phyloP scores from a whole-genome alignment of 352 stramenopile species.

The Phytophthora sojae region DNA sequence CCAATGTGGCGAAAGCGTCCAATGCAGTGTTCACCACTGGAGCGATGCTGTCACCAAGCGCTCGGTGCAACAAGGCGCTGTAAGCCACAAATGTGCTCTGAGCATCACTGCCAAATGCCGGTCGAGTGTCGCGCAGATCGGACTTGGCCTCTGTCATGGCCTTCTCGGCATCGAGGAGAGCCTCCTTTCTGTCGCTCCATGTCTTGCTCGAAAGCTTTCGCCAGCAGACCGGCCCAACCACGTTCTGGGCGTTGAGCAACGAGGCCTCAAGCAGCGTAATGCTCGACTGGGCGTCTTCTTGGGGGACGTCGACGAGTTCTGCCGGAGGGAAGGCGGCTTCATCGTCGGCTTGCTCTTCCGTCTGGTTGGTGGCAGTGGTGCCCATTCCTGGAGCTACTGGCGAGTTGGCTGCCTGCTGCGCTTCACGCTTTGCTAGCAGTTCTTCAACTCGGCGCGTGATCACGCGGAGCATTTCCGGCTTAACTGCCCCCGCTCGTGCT shows the following conservation, averaged over 20 bases:
- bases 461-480: slow-evolving; percentile 81
- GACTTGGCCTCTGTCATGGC: slow-evolving; percentile 73
- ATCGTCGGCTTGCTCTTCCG: slow-evolving; percentile 49
- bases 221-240: slow-evolving; percentile 75
- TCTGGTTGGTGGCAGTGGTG: slow-evolving; percentile 51
- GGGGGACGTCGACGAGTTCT: slow-evolving; percentile 39
- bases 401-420: slow-evolving; percentile 37
- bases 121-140: slow-evolving; percentile 72
- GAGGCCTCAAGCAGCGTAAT: slow-evolving; percentile 53
- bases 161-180: slow-evolving; percentile 79
- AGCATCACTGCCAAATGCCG: slow-evolving; percentile 63
- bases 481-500: slow-evolving; percentile 44
- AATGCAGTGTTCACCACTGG: slow-evolving; percentile 80
- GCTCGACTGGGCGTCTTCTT: slow-evolving; percentile 63
- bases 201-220: slow-evolving; percentile 85
- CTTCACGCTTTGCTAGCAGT: slow-evolving; percentile 52
- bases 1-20: slow-evolving; percentile 69
- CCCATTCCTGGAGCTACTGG: slow-evolving; percentile 32
- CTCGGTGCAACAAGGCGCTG: slow-evolving; percentile 64
- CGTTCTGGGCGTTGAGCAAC: slow-evolving; percentile 43
- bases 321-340: slow-evolving; percentile 40
- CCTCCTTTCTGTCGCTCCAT: slow-evolving; percentile 86
- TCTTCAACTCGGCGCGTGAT: slow-evolving; percentile 83
- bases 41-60: slow-evolving; percentile 71
- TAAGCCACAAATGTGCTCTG: slow-evolving; percentile 77